phyloP scores from a whole-genome alignment of 306 rosid species.

The Luffa acutangula region DNA sequence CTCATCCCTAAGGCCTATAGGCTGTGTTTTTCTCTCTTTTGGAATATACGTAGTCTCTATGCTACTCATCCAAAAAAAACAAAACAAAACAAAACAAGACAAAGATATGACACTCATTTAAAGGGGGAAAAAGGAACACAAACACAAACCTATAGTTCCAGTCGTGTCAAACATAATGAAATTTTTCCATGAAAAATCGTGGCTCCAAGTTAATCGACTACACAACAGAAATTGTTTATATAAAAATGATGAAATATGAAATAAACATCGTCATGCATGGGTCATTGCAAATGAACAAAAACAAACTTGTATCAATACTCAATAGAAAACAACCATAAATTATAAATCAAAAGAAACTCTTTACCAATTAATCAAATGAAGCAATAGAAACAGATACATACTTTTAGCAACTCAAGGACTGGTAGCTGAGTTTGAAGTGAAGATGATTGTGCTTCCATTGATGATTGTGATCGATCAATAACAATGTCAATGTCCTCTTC shows the following conservation, averaged over 20 bases:
- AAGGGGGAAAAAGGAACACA: neutral
- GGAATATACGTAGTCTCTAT: too few species aligned
- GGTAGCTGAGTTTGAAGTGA: slow-evolving; percentile 77
- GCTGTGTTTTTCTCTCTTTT: too few species aligned
- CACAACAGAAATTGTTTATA: neutral
- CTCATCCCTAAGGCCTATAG: too few species aligned
- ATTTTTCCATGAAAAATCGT: neutral
- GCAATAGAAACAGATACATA: slow-evolving; percentile 18
- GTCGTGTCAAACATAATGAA: neutral
- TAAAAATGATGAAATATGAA: neutral
- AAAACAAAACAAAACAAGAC: neutral
- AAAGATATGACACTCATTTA: neutral
- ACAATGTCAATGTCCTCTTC: slow-evolving; percentile 74
- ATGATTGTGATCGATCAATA: slow-evolving; percentile 52
- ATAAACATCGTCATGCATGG: neutral
- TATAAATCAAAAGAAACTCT: neutral
- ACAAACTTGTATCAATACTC: neutral
- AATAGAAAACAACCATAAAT: neutral
- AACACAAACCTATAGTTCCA: neutral
- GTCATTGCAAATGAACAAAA: neutral
- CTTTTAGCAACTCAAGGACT: slow-evolving; percentile 82
- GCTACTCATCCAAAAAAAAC: too few species aligned
- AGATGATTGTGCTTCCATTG: slow-evolving; percentile 49
- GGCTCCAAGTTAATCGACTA: neutral
- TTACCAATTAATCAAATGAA: neutral